Evolutionary conservation across 2,329 filamentous ascomycete species (phyloP), one percentile per base, ranked within the genome.

Genomic region (Rhinocladiella mackenziei): DNA sequence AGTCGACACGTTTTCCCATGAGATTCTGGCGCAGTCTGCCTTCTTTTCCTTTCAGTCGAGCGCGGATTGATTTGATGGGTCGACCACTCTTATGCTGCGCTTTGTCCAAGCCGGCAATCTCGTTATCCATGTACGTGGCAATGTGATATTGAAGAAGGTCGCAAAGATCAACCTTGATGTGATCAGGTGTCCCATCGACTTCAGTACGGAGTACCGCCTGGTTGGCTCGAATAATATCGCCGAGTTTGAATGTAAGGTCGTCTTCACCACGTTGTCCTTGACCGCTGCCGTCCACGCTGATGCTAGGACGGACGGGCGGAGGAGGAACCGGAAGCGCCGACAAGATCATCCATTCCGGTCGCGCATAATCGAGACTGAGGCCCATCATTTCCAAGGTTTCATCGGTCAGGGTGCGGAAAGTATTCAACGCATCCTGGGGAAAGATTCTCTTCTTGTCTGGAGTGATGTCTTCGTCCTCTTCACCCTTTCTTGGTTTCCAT

Each of bases 1-100:
- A 98, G 65, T 99, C 92, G 50, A 98, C 92, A 80, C 89, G 89
- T 71, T 98, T 99, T 54, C 92, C 92, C 94, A 98, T 98, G 75
- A 98, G 74, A 68, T 98, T 99, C 63, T 94, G 92, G 72, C 92
- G 84, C 17, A 99, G 80, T 75, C 92, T 89, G 57, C 92, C 92
- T 64, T 99, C 92, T 71, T 99, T 99, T 53, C 94, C 94, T 81
- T 99, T 99, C 65, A 99, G 76, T 69, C 92, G 89, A 50, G 89
- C 89, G 59, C 94, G 86, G 55, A 98, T 94, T 11, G 92, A 89
- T 72, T 98, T 98, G 56, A 98, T 85, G 1, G 94, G 89, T 61
- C 94, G 83, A 35, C 94, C 94, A 44, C 89, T 95, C 74, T 98
- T 98, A 62, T 98, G 94, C 61, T 97, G 75, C 2, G 92, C 91